A percentile compares a stretch with the other conserved stretches of the same genome.
These are phyloP conservation scores for Mrakia blollopis DNA, from an alignment of 768 basidiomycete genomes.

Conservation along the genomic window DNA sequence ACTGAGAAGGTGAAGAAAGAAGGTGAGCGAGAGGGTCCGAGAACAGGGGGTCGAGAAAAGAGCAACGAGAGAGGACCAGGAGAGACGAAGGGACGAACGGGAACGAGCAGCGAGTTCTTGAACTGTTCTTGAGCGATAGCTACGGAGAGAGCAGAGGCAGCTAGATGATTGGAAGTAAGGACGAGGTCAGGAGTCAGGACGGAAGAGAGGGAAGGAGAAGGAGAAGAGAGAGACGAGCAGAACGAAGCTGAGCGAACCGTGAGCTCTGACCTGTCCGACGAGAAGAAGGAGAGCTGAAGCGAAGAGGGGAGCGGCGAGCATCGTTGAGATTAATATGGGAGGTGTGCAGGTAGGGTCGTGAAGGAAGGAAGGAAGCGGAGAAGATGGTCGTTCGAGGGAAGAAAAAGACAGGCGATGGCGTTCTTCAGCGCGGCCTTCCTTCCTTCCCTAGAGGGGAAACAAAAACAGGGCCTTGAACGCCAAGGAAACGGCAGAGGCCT, in stretches of 20 bases:
- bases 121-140: background rate
- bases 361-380: too few species aligned
- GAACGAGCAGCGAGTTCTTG: constrained; percentile 13
- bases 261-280: background rate
- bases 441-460: too few species aligned
- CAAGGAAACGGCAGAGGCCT: too few species aligned
- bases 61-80: background rate
- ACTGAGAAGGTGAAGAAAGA: background rate
- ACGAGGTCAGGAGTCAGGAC: background rate
- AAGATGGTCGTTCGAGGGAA: too few species aligned
- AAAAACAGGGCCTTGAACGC: too few species aligned
- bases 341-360: too few species aligned
- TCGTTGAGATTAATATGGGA: background rate
- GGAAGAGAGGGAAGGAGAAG: background rate
- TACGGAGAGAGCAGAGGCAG: background rate
- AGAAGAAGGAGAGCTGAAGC: background rate
- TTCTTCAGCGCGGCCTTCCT: too few species aligned
- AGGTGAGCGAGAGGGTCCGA: background rate
- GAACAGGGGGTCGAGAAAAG: background rate
- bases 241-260: background rate
- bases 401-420: too few species aligned
- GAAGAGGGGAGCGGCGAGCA: background rate
- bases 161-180: background rate
- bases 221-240: background rate
- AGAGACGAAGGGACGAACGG: constrained; percentile 5